These are phyloP conservation scores for Trichoderma endophyticum DNA, from an alignment of 2,329 filamentous ascomycete genomes.

Conservation along the genomic window DNA sequence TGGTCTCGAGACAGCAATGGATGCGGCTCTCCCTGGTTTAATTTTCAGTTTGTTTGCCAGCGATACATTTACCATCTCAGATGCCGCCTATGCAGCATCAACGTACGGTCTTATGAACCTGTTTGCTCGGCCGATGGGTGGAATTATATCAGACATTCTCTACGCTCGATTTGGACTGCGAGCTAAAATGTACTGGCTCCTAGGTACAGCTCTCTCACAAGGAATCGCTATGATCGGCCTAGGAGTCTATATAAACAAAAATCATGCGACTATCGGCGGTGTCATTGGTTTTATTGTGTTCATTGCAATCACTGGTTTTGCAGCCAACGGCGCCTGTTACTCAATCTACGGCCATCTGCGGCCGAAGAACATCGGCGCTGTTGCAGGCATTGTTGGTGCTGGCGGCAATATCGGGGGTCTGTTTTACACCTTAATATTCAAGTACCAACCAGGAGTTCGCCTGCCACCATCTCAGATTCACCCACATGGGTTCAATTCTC, in stretches of 20 bases:
- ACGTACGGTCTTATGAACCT: constrained; percentile 76
- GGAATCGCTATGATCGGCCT: constrained; percentile 61
- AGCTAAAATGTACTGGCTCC: constrained; percentile 47
- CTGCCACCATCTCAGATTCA: background rate
- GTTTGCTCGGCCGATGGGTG: constrained; percentile 63
- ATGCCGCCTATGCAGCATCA: constrained; percentile 47
- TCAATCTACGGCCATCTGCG: constrained; percentile 83
- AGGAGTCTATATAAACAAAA: constrained; percentile 47
- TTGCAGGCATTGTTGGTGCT: constrained; percentile 76
- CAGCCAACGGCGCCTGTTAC: constrained; percentile 83
- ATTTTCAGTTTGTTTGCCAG: constrained; percentile 57
- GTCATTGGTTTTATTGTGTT: constrained; percentile 76
- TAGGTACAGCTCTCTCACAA: constrained; percentile 54
- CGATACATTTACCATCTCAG: constrained; percentile 55
- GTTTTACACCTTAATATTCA: constrained; percentile 75
- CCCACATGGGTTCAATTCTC: background rate
- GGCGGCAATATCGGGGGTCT: constrained; percentile 83
- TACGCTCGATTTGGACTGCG: constrained; percentile 41
- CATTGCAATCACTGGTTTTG: constrained; percentile 79
- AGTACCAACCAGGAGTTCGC: background rate
- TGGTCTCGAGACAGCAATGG: constrained; percentile 60
- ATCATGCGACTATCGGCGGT: constrained; percentile 57
- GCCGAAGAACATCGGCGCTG: constrained; percentile 72
- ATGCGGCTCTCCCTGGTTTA: constrained; percentile 55
- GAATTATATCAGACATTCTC: constrained; percentile 51